A percentile compares a stretch with the other conserved stretches of the same genome.
phyloP scores from a whole-genome alignment of 805 yeast species.

The Nakazawaea ambrosiae region DNA sequence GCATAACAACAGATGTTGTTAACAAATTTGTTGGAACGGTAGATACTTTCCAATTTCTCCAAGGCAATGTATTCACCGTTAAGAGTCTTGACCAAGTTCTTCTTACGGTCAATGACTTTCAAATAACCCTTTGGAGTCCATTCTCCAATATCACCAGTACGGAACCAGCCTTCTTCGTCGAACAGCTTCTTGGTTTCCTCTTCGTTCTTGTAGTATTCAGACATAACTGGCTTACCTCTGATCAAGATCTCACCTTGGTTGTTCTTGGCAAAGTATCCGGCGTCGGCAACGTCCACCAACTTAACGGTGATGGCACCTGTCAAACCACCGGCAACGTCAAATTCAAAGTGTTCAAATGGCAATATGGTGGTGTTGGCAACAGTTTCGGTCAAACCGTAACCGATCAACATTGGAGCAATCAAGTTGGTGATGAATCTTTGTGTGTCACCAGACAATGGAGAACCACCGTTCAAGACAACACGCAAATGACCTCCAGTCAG shows the following conservation, averaged over 20 bases:
- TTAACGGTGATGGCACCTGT: slow-evolving; percentile 81
- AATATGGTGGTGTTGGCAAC: slow-evolving; percentile 78
- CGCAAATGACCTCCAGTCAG: slow-evolving; percentile 93
- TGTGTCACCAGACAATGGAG: slow-evolving; percentile 76
- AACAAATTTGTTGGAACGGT: slow-evolving; percentile 75
- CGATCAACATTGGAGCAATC: slow-evolving; percentile 82
- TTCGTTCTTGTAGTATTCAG: slow-evolving; percentile 77
- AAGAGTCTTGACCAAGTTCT: slow-evolving; percentile 90
- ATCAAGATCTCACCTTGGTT: slow-evolving; percentile 90
- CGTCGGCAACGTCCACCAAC: slow-evolving; percentile 84
- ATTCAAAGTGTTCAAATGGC: slow-evolving; percentile 58
- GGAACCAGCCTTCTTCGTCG: slow-evolving; percentile 82
- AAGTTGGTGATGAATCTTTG: slow-evolving; percentile 73
- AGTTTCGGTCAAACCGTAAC: slow-evolving; percentile 96
- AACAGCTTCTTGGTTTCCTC: slow-evolving; percentile 74
- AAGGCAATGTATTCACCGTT: slow-evolving; percentile 98
- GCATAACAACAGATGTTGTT: slow-evolving; percentile 89
- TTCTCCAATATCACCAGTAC: slow-evolving; percentile 95
- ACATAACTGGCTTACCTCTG: slow-evolving; percentile 64
- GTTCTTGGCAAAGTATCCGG: slow-evolving; percentile 84
- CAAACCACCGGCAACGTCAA: slow-evolving; percentile 76
- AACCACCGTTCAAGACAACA: slow-evolving; percentile 81
- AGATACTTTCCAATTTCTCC: slow-evolving; percentile 87
- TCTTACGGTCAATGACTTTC: slow-evolving; percentile 85
- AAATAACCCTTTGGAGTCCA: slow-evolving; percentile 80